A percentile compares a stretch with the other conserved stretches of the same genome.
These are phyloP conservation scores for Xylariomycetidae sp. DNA, from an alignment of 2,329 filamentous ascomycete genomes.

Conservation along the genomic window DNA sequence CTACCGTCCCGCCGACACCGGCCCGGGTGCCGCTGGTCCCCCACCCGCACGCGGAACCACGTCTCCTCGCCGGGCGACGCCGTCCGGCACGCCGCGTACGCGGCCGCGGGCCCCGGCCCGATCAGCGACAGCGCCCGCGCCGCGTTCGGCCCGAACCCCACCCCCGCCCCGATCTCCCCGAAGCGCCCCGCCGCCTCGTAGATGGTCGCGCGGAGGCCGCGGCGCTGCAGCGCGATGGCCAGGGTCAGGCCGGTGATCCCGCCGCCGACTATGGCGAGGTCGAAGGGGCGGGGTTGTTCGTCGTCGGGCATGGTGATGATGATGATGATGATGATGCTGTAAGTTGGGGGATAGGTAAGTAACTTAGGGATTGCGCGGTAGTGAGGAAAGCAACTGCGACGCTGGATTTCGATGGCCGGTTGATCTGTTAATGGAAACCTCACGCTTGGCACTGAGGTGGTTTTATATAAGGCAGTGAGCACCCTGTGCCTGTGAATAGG, in stretches of 20 bases:
- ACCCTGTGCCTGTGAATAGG: too few species aligned
- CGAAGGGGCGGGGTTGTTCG: too few species aligned
- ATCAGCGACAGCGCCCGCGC: slow-evolving; percentile 25
- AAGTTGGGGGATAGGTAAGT: too few species aligned
- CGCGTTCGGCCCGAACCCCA: slow-evolving; percentile 30
- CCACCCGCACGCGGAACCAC: slow-evolving; percentile 21
- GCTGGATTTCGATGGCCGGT: too few species aligned
- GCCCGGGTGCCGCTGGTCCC: slow-evolving; percentile 17
- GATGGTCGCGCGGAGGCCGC: slow-evolving; percentile 26
- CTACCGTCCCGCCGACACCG: too few species aligned
- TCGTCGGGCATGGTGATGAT: too few species aligned
- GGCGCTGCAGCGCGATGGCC: slow-evolving; percentile 26
- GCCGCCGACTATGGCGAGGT: slow-evolving; percentile 33
- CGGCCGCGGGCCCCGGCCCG: slow-evolving; percentile 21
- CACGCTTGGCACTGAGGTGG: too few species aligned
- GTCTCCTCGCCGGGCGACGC: slow-evolving; percentile 17
- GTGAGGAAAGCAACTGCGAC: too few species aligned
- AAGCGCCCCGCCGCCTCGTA: slow-evolving; percentile 30
- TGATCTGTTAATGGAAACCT: too few species aligned
- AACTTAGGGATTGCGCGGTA: too few species aligned
- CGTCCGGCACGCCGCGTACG: slow-evolving; percentile 23
- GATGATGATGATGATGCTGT: too few species aligned
- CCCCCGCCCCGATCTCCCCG: slow-evolving; percentile 32
- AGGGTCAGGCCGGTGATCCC: slow-evolving; percentile 34
- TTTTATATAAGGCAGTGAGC: too few species aligned